A percentile compares a stretch with the other conserved stretches of the same genome.
Conservation (phyloP, 345 rosid genomes). For the Lagerstroemia speciosa region DNA sequence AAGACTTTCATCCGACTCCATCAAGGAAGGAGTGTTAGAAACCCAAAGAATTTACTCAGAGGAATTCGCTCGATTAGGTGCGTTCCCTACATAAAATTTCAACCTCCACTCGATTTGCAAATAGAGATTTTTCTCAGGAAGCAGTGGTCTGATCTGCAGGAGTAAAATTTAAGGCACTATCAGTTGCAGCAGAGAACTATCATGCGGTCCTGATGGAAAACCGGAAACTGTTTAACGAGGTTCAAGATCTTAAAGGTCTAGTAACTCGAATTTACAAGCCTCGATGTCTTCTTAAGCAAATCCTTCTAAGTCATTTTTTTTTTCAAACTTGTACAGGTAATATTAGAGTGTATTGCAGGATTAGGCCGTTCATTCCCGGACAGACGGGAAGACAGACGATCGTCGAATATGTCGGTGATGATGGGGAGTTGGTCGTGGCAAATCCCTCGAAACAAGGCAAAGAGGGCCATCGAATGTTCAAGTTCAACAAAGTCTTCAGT, state of each 20-base stretch:
- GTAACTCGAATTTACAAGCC: not conserved
- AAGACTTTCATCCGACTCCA: conserved; percentile 40
- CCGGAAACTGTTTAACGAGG: conserved; percentile 69
- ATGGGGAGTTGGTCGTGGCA: conserved; percentile 58
- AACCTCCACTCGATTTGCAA: no score
- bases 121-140: no score
- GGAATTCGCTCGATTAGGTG: conserved; percentile 49
- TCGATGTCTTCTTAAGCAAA: not conserved
- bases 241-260: conserved; percentile 87
- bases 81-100: not conserved
- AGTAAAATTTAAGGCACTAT: conserved; percentile 36
- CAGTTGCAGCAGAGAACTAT: conserved; percentile 61
- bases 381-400: conserved; percentile 42
- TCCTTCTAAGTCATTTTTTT: not conserved
- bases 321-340: conserved; percentile 50
- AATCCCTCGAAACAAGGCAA: conserved; percentile 75
- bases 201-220: conserved; percentile 72
- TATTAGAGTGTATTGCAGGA: conserved; percentile 78
- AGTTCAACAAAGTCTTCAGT: conserved; percentile 70
- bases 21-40: conserved; percentile 51
- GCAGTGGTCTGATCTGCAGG: conserved; percentile 24
- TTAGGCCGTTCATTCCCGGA: conserved; percentile 71
- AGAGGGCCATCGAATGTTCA: conserved; percentile 56
- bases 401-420: conserved; percentile 61
- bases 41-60: conserved; percentile 38